Base-by-base conservation (phyloP, 2,329 filamentous ascomycete species). In the Fusarium sp. region DNA sequence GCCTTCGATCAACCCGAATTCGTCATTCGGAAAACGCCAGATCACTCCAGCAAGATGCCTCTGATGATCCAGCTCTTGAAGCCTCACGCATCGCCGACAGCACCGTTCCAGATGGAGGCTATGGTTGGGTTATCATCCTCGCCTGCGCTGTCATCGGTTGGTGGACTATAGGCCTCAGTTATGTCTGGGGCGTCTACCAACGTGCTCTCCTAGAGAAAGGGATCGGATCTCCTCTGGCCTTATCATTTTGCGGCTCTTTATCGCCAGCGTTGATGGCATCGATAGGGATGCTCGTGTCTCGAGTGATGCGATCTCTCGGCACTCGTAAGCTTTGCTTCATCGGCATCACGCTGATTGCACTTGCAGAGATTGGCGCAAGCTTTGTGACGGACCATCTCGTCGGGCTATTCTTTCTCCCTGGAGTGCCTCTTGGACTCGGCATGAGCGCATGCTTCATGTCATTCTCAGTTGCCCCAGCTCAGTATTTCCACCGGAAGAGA, bases 181-280 rank as follows among this genome's bases (percentile, higher is more conserved):
- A 90, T 72, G 86, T 84, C 69, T 92, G 90, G 89, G 90, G 90
- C 7, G 85, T 92, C 0, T 82, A 91, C 15, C 90, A 92, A 78
- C 85, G 85, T 3, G 89, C 86, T 0, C 83, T 92, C 0, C 85
- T 90, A 0, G 80, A 86, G 38, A 80, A 86, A 20, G 82, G 83
- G 0, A 80, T 90, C 1, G 84, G 61, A 1, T 74, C 85, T 0
- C 82, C 89, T 0, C 86, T 87, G 0, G 90, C 87, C 0, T 80
- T 92, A 12, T 86, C 89, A 0, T 92, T 90, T 69, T 87, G 92
- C 6, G 90, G 90, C 0, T 89, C 87, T 0, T 78, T 87, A 12
- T 78, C 76, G 0, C 66, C 76, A 1, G 85, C 66, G 1, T 30
- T 75, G 17, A 72, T 76, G 72, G 65, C 63, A 0, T 64, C 35